phyloP scores from a whole-genome alignment of 1,284 basidiomycete genomes.

The Ustilago xerochloae region DNA sequence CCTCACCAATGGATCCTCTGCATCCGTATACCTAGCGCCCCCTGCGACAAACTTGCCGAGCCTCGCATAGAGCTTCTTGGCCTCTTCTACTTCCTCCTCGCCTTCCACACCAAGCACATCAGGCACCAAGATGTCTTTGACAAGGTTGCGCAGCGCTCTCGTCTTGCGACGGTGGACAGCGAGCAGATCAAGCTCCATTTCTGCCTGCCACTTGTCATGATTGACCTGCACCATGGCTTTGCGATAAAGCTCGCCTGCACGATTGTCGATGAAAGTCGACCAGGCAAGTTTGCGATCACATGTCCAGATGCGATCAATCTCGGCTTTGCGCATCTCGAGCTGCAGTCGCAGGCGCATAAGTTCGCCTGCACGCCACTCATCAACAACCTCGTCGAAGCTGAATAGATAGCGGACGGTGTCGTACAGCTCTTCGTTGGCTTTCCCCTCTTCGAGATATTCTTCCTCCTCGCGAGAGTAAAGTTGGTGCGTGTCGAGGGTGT shows the following conservation, averaged over 20 bases:
- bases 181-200: constrained; percentile 42
- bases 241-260: constrained; percentile 29
- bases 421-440: constrained; percentile 30
- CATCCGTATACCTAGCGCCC: constrained; percentile 13
- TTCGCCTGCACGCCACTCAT: constrained; percentile 43
- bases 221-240: constrained; percentile 10
- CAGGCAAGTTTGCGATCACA: constrained; percentile 47
- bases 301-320: constrained; percentile 42
- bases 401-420: constrained; percentile 25
- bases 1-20: constrained; percentile 26
- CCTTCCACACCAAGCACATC: background rate
- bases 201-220: constrained; percentile 34
- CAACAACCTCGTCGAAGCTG: constrained; percentile 40
- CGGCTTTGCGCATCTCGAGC: constrained; percentile 41
- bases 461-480: constrained; percentile 33
- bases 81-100: constrained; percentile 1
- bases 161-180: constrained; percentile 32
- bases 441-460: constrained; percentile 25
- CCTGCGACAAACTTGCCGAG: constrained; percentile 27
- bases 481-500: constrained; percentile 26
- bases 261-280: constrained; percentile 30
- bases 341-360: constrained; percentile 33
- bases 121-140: constrained; percentile 16
- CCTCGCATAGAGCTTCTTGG: constrained; percentile 14
- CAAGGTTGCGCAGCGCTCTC: constrained; percentile 21